Percentiles rank a stretch among this genome's conserved stretches.
Conservation (phyloP, 495 filamentous ascomycete genomes). For the Neurospora intermedia region DNA sequence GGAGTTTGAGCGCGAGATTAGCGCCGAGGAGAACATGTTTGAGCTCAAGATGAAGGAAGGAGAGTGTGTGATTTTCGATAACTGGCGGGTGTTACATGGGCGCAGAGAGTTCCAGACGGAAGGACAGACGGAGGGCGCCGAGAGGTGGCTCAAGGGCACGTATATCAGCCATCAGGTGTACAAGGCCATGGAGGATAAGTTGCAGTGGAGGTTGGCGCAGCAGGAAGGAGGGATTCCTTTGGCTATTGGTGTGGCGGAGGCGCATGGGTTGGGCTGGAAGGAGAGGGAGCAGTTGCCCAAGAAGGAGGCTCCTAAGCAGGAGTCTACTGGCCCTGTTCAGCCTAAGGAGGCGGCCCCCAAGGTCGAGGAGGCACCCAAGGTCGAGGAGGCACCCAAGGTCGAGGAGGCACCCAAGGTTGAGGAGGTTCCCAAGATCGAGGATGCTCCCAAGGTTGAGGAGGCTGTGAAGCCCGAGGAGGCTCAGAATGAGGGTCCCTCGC, state of each 20-base stretch:
- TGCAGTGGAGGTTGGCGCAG: slow-evolving; percentile 11
- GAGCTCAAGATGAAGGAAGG: slow-evolving; percentile 66
- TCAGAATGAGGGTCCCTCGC: background rate
- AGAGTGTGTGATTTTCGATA: slow-evolving; percentile 81
- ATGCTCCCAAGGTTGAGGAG: background rate
- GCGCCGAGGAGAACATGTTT: slow-evolving; percentile 41
- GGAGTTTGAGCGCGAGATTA: slow-evolving; percentile 36
- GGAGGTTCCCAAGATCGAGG: background rate
- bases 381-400: background rate
- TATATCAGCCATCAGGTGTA: slow-evolving; percentile 70
- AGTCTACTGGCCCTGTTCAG: background rate
- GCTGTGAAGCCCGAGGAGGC: background rate
- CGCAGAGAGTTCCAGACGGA: slow-evolving; percentile 55
- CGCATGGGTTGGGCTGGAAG: background rate
- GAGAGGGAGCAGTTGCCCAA: background rate
- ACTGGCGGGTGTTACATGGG: slow-evolving; percentile 68
- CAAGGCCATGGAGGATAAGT: slow-evolving; percentile 29
- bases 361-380: background rate
- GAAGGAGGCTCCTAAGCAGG: background rate
- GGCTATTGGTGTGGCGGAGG: background rate
- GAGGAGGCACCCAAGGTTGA: background rate
- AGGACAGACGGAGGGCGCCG: slow-evolving; percentile 32
- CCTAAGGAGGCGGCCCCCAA: background rate
- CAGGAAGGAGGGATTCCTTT: background rate
- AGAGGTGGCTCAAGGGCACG: slow-evolving; percentile 70